Evolutionary conservation across 2,329 filamentous ascomycete species (phyloP).

Genomic region (Thielaviopsis euricoi): DNA sequence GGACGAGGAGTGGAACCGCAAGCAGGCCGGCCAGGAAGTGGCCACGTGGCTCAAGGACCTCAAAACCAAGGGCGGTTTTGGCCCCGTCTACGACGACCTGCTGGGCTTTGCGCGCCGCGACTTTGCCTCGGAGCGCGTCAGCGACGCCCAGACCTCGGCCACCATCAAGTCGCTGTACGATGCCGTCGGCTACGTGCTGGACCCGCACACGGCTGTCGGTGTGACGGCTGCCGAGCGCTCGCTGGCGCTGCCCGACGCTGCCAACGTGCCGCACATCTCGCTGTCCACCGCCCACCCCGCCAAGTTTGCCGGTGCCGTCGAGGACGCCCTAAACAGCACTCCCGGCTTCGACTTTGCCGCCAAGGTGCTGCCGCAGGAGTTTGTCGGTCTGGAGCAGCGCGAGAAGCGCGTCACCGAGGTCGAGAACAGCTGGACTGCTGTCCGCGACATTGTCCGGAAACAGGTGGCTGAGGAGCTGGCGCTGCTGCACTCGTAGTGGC

Average conservation of each 20-base stretch:
- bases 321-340: slow-evolving; percentile 55
- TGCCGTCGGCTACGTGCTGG: slow-evolving; percentile 59
- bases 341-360: slow-evolving; percentile 58
- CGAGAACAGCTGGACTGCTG: slow-evolving; percentile 54
- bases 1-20: slow-evolving; percentile 50
- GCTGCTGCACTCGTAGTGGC: not conserved
- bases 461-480: slow-evolving; percentile 51
- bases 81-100: slow-evolving; percentile 56
- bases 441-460: slow-evolving; percentile 57
- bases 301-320: slow-evolving; percentile 80
- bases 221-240: slow-evolving; percentile 61
- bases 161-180: slow-evolving; percentile 43
- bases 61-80: slow-evolving; percentile 68
- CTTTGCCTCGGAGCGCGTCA: slow-evolving; percentile 68
- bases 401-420: slow-evolving; percentile 58
- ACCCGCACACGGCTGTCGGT: slow-evolving; percentile 85
- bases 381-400: slow-evolving; percentile 60
- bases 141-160: slow-evolving; percentile 48
- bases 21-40: slow-evolving; percentile 60
- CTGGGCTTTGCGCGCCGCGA: slow-evolving; percentile 52
- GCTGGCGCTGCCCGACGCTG: slow-evolving; percentile 33
- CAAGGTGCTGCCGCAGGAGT: slow-evolving; percentile 65
- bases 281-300: slow-evolving; percentile 90
- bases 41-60: slow-evolving; percentile 59
- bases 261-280: slow-evolving; percentile 54